Base-by-base conservation (phyloP, 1,284 basidiomycete genomes). In the Cerioporus squamosus region DNA sequence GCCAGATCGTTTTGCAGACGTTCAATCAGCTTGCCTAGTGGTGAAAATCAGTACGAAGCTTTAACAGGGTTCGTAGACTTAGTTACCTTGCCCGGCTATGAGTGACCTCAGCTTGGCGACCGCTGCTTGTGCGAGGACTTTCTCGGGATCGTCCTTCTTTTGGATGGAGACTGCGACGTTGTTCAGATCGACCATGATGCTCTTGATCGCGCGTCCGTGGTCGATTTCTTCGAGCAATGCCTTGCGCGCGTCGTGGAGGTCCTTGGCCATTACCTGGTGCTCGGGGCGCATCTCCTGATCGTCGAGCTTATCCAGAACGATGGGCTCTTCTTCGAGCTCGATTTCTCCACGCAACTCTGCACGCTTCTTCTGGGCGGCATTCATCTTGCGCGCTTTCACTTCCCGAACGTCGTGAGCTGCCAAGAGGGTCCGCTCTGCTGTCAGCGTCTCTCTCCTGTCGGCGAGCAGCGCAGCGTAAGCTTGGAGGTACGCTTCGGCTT, bases 381-480 rank as follows among this genome's bases (percentile, higher is more conserved):
- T 84, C 1, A 90, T 92, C 43, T 80, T 78, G 26, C 91, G 80
- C 10, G 70, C 66, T 57, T 82, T 84, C 61, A 81, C 85, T 69
- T 91, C 90, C 56, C 81, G 79, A 29, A 72, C 75, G 33, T 91
- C 86, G 55, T 90, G 86, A 0, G 79, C 80, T 39, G 88, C 88
- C 10, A 93, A 77, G 10, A 88, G 72, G 0, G 90, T 91, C 18
- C 90, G 79, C 67, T 93, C 90, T 22, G 86, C 84, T 29, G 82
- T 76, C 36, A 93, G 75, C 0, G 82, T 80, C 69, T 91, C 87
- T 15, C 87, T 77, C 14, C 87, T 81, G 66, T 93, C 91, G 0
- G 89, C 86, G 7, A 93, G 74, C 6, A 93, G 77, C 15, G 85
- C 78, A 0, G 83, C 73, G 68, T 90, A 93, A 0, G 83, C 85